Evolutionary conservation across 805 yeast genomes (phyloP).

Genomic region (Wickerhamomyces chaumierensis): DNA sequence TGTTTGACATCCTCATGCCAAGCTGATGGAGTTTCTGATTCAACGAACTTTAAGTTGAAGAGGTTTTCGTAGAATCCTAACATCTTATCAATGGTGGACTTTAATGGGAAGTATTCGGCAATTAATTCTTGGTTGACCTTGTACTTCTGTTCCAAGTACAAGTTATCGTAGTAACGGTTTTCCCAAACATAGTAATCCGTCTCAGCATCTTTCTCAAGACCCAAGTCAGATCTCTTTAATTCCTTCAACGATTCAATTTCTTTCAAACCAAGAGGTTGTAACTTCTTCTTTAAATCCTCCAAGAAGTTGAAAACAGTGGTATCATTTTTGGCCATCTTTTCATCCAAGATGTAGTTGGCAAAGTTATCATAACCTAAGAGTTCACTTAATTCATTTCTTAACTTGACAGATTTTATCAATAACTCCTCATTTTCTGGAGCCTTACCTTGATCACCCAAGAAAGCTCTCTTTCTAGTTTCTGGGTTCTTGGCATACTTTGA

Average conservation of each 20-base stretch:
- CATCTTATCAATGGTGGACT: conserved; percentile 58
- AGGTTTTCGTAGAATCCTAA: conserved; percentile 57
- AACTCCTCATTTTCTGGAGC: conserved; percentile 53
- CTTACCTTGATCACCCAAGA: conserved; percentile 57
- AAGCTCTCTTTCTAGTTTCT: conserved; percentile 57
- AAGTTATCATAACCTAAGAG: conserved; percentile 56
- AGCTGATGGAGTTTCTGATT: conserved; percentile 29
- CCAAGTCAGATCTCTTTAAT: conserved; percentile 43
- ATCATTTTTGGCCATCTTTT: conserved; percentile 69
- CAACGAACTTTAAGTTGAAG: conserved; percentile 57
- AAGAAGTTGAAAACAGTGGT: conserved; percentile 50
- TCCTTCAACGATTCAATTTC: conserved; percentile 38
- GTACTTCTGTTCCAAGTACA: conserved; percentile 54
- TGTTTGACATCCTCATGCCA: conserved; percentile 80
- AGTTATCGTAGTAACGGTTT: conserved; percentile 51
- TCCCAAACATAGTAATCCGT: conserved; percentile 63
- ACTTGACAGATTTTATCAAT: conserved; percentile 44
- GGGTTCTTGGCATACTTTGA: conserved; percentile 56
- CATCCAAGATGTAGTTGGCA: conserved; percentile 63
- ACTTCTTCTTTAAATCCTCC: conserved; percentile 45
- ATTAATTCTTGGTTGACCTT: conserved; percentile 63
- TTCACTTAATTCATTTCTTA: conserved; percentile 53
- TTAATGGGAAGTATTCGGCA: conserved; percentile 70
- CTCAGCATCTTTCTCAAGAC: conserved; percentile 28
- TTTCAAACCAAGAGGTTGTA: conserved; percentile 45